Conservation (phyloP, 164 flowering plant species). For the Buxus sempervirens region DNA sequence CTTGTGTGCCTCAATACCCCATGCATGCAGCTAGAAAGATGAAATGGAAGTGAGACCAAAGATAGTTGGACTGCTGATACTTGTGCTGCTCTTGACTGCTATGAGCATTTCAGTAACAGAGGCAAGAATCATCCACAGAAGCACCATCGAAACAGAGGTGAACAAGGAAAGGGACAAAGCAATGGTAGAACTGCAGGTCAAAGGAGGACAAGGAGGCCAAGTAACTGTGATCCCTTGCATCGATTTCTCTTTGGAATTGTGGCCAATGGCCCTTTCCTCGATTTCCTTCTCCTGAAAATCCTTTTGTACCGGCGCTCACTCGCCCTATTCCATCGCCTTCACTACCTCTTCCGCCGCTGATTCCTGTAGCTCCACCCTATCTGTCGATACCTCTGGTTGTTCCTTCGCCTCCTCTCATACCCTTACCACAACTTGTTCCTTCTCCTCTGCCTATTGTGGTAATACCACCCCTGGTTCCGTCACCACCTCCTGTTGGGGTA, state of each 20-base stretch:
- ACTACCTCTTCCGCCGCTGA: constrained; percentile 3
- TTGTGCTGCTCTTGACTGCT: constrained; percentile 22
- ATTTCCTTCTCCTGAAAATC: constrained; percentile 41
- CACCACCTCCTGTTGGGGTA: constrained; percentile 3
- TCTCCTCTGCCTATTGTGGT: neutral
- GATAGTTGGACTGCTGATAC: neutral
- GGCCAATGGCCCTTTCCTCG: constrained; percentile 50
- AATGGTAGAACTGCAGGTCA: constrained; percentile 8
- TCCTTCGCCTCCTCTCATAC: neutral
- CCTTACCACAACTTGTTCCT: constrained; percentile 1
- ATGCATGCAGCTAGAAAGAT: neutral
- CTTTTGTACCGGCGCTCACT: constrained; percentile 27
- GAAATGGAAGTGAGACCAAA: constrained; percentile 13
- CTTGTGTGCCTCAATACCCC: too few relatives aligned
- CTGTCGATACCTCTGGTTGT: neutral
- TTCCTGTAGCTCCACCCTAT: constrained; percentile 11
- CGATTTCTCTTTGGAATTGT: constrained; percentile 36
- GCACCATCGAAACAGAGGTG: neutral
- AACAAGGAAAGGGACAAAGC: constrained; percentile 8
- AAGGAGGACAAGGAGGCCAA: constrained; percentile 6
- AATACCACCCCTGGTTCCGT: neutral
- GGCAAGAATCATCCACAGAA: constrained; percentile 1
- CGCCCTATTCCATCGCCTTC: constrained; percentile 19
- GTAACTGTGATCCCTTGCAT: constrained; percentile 38
- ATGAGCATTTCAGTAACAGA: neutral